Conservation (phyloP, 2,329 filamentous ascomycete species). For the Epicoccum nigrum region DNA sequence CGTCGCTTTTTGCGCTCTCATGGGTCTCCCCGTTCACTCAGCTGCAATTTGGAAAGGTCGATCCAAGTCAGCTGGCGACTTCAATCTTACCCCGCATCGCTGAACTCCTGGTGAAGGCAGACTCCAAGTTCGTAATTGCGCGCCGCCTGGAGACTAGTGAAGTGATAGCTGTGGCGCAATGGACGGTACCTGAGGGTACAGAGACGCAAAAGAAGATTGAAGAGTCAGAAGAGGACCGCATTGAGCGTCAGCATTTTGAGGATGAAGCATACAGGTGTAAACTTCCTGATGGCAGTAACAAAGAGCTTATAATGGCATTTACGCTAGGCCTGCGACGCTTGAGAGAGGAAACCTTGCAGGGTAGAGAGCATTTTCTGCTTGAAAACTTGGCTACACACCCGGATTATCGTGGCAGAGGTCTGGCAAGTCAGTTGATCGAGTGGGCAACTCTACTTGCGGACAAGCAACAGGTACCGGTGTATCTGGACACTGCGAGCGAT, state of each 20-base stretch:
- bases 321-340: constrained; percentile 21
- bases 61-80: constrained; percentile 18
- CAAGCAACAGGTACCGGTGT: constrained; percentile 23
- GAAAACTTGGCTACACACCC: constrained; percentile 40
- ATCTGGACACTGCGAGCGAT: constrained; percentile 36
- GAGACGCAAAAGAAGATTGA: neutral
- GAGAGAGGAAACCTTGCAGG: constrained; percentile 19
- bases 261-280: constrained; percentile 28
- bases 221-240: constrained; percentile 25
- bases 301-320: constrained; percentile 34
- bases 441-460: constrained; percentile 27
- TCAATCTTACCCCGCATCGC: constrained; percentile 32
- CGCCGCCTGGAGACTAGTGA: constrained; percentile 13
- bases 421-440: constrained; percentile 30
- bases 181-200: constrained; percentile 22
- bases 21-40: constrained; percentile 36
- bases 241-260: constrained; percentile 31
- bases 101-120: constrained; percentile 20
- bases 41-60: constrained; percentile 36
- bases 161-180: constrained; percentile 37
- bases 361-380: constrained; percentile 25
- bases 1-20: constrained; percentile 31
- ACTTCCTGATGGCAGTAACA: constrained; percentile 34
- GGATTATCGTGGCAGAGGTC: constrained; percentile 28
- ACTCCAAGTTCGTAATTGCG: constrained; percentile 21